Conservation (phyloP, 768 basidiomycete species). For the Cyathus striatus region DNA sequence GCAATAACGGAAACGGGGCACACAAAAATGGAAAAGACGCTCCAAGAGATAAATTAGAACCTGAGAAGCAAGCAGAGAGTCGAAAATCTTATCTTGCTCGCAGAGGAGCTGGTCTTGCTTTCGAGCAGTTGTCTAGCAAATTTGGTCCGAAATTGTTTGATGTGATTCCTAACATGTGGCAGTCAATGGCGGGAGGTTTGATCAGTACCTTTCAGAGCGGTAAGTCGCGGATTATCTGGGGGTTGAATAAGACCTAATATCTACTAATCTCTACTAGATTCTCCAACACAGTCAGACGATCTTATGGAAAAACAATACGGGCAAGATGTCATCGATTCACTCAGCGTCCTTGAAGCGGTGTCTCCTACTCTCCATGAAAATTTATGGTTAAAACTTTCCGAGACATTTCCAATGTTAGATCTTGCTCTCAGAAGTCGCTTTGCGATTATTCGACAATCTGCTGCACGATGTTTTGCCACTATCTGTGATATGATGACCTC, state of each 20-base stretch:
- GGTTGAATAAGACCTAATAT: conserved; percentile 11
- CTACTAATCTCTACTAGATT: conserved; percentile 29
- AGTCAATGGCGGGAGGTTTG: conserved; percentile 80
- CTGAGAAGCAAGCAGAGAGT: conserved; percentile 46
- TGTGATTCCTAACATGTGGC: conserved; percentile 92
- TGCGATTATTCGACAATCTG: conserved; percentile 85
- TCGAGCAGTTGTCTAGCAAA: conserved; percentile 67
- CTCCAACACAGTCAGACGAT: conserved; percentile 52
- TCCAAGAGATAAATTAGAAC: conserved; percentile 35
- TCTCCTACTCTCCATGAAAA: conserved; percentile 68
- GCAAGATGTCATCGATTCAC: conserved; percentile 88
- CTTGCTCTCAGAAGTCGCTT: conserved; percentile 80
- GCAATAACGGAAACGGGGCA: conserved; percentile 23
- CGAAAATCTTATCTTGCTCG: conserved; percentile 67
- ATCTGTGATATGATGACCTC: conserved; percentile 83
- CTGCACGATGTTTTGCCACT: conserved; percentile 83
- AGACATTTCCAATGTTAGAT: conserved; percentile 73
- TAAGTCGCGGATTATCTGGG: conserved; percentile 28
- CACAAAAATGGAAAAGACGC: conserved; percentile 28
- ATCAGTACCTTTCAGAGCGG: conserved; percentile 49
- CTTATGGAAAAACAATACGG: conserved; percentile 70
- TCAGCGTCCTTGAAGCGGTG: conserved; percentile 84
- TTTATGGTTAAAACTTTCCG: conserved; percentile 63
- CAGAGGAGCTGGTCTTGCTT: conserved; percentile 81
- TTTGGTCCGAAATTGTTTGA: conserved; percentile 74